These are phyloP conservation scores for Yamadazyma olivae DNA, from an alignment of 805 yeast species.

Conservation along the genomic window DNA sequence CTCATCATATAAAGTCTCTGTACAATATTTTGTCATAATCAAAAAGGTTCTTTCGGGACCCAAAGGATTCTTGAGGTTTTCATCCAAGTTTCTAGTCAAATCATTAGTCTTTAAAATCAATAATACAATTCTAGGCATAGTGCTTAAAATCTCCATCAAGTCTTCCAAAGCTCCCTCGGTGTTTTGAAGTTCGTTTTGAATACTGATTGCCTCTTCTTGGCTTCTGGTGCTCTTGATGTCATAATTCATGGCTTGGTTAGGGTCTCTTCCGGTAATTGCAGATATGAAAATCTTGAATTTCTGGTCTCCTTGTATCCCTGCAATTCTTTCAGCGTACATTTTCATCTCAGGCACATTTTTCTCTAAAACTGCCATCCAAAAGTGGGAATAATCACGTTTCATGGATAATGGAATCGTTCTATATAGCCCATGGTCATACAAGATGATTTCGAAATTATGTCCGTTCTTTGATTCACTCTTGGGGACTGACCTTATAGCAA, in stretches of 20 bases:
- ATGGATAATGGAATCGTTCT: slow-evolving; percentile 74
- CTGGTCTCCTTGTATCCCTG: slow-evolving; percentile 72
- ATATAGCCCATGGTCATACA: slow-evolving; percentile 94
- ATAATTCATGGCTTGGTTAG: slow-evolving; percentile 65
- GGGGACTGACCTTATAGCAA: slow-evolving; percentile 62
- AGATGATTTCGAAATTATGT: slow-evolving; percentile 84
- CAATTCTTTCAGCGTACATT: slow-evolving; percentile 71
- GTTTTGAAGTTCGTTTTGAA: slow-evolving; percentile 59
- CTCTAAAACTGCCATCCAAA: slow-evolving; percentile 88
- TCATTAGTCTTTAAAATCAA: slow-evolving; percentile 92
- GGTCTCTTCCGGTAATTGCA: slow-evolving; percentile 93
- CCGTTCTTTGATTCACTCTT: slow-evolving; percentile 22
- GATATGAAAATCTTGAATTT: slow-evolving; percentile 80
- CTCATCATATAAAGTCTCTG: slow-evolving; percentile 73
- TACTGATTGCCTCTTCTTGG: slow-evolving; percentile 59
- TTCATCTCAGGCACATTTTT: slow-evolving; percentile 65
- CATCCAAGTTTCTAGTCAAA: slow-evolving; percentile 85
- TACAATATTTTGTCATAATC: slow-evolving; percentile 89
- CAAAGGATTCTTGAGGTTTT: slow-evolving; percentile 71
- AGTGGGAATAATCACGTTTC: slow-evolving; percentile 81
- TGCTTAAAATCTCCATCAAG: slow-evolving; percentile 73
- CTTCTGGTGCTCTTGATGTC: slow-evolving; percentile 54
- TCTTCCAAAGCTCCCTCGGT: slow-evolving; percentile 64
- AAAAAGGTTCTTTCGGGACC: slow-evolving; percentile 87
- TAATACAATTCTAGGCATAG: slow-evolving; percentile 81